Base-by-base conservation (phyloP, 2,329 filamentous ascomycete species). In the Penicillium crustosum region DNA sequence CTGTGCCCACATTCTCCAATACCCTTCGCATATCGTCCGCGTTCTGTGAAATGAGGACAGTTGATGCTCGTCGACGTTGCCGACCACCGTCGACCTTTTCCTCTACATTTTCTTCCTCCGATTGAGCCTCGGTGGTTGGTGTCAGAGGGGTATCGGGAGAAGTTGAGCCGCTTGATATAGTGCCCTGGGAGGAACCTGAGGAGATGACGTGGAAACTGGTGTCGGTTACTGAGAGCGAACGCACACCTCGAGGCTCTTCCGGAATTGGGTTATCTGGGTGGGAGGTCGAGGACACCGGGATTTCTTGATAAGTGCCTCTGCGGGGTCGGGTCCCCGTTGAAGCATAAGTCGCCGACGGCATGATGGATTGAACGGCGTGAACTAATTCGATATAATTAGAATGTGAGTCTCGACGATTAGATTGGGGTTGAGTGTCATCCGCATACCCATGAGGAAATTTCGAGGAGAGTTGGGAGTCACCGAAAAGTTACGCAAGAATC, bases 11-110 rank as follows among this genome's bases (percentile, higher is more conserved):
- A 61, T 81, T 80, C 48, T 84, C 83, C 53, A 88, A 75, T 41
- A 88, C 77, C 55, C 80, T 75, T 65, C 79, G 76, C 67, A 87
- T 84, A 68, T 87, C 84, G 47, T 83, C 78, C 1, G 83, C 80
- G 64, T 81, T 83, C 63, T 84, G 80, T 0, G 84, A 85, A 58
- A 86, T 82, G 43, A 81, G 68, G 5, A 78, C 65, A 6, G 79
- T 81, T 19, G 79, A 81, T 7, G 78, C 79, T 23, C 78, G 75
- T 49, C 78, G 72, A 53, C 67, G 74, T 51, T 78, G 72, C 54
- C 67, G 72, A 51, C 67, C 72, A 35, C 69, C 67, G 36, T 63
- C 55, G 2, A 64, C 45, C 45, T 69, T 62, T 29, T 51, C 47
- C 3, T 29, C 36, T 41, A 61, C 56, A 41, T 65, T 44, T 23